phyloP scores from a whole-genome alignment of 2,329 filamentous ascomycete species.

The Xylariaceae sp. region DNA sequence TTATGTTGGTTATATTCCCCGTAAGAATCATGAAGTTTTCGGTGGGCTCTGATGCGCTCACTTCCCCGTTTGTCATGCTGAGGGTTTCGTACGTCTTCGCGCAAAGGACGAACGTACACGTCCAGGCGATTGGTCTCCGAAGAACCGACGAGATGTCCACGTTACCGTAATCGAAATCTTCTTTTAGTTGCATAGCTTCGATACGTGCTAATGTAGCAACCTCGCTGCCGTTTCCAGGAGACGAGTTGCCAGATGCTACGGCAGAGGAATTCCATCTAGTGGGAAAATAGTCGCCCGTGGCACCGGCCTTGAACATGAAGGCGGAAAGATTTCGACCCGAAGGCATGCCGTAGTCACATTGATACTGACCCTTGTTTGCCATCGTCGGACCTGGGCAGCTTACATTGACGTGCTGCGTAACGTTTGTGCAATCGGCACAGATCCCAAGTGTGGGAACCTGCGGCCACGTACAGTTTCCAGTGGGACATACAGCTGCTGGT shows the following conservation, averaged over 20 bases:
- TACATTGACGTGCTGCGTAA: slow-evolving; percentile 1
- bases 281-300: background rate
- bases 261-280: slow-evolving; percentile 8
- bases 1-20: background rate
- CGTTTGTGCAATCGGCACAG: slow-evolving; percentile 5
- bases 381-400: background rate
- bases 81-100: slow-evolving; percentile 13
- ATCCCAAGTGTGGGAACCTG: slow-evolving; percentile 3
- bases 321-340: slow-evolving; percentile 3
- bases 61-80: background rate
- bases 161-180: background rate
- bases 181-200: slow-evolving; percentile 4
- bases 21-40: slow-evolving; percentile 3
- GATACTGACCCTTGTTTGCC: background rate
- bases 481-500: background rate
- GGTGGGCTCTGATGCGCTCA: background rate
- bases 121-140: slow-evolving; percentile 2
- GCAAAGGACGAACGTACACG: slow-evolving; percentile 12
- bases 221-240: background rate
- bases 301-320: background rate
- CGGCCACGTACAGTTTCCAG: slow-evolving; percentile 8
- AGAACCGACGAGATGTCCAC: background rate
- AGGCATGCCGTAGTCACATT: slow-evolving; percentile 5
- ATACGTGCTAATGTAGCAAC: background rate
- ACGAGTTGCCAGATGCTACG: background rate